Base-by-base conservation (phyloP, 148 eudicot species). In the Chenopodium formosanum region DNA sequence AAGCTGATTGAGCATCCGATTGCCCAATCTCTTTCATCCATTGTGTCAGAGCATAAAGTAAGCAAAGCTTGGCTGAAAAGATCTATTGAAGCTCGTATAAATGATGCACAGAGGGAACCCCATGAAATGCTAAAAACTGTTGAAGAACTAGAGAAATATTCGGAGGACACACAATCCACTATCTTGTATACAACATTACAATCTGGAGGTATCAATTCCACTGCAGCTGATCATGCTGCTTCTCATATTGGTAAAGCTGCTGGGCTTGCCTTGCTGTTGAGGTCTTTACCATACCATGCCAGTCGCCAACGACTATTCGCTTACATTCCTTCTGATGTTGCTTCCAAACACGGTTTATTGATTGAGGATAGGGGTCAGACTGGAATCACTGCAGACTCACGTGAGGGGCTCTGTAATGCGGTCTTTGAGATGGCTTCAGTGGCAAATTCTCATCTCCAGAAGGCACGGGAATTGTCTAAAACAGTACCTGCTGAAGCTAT, bases 141-240 rank as follows among this genome's bases (percentile, higher is more conserved):
- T 7, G 87, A 89, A 80, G 97, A 92, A 75, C 83, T 94, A 48
- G 98, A 94, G 84, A 81, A 85, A 82, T 94, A 93, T 67, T 90
- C 94, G 0, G 98, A 94, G 89, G 94, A 92, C 82, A 92, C 99
- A 0, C 87, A 87, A 60, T 95, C 99, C 2, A 95, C 97, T 17
- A 86, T 95, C 56, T 85, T 95, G 73, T 95, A 95, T 86, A 82
- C 88, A 76, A 89, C 97, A 2, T 91, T 95, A 80, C 98, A 94
- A 84, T 86, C 97, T 47, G 97, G 97, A 9, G 97, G 97, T 46
- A 89, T 95, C 68, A 85, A 75, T 40, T 95, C 99, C 56, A 90
- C 99, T 1, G 90, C 87, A 63, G 98, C 95, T 64, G 97, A 95
- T 85, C 99, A 95, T 86, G 99, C 98, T 34, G 98, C 97, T n/a